Percentiles rank a stretch among this genome's conserved stretches.
phyloP scores from a whole-genome alignment of 169 alveolate genomes.

The Theileria parva region DNA sequence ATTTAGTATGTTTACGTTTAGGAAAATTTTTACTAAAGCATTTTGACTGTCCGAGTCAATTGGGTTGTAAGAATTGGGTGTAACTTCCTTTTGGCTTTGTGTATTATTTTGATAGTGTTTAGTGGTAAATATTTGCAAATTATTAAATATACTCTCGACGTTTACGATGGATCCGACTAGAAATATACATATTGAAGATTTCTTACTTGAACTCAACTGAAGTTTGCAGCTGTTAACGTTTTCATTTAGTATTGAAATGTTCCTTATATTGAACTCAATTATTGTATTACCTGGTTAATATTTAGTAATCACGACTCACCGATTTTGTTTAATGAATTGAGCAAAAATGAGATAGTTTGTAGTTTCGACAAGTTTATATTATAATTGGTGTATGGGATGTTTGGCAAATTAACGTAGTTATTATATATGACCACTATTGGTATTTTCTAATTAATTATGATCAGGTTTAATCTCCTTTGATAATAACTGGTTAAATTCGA shows the following conservation, averaged over 20 bases:
- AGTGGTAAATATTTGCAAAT: slow-evolving; percentile 28
- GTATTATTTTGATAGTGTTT: background rate
- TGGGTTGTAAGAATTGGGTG: background rate
- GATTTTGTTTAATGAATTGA: slow-evolving; percentile 50
- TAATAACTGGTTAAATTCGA: background rate
- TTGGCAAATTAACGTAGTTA: slow-evolving; percentile 15
- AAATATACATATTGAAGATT: too few species aligned
- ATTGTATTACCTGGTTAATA: slow-evolving; percentile 33
- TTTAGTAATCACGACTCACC: slow-evolving; percentile 4
- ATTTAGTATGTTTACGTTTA: slow-evolving; percentile 8
- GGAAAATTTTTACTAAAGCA: background rate
- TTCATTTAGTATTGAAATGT: background rate
- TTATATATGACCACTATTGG: slow-evolving; percentile 22
- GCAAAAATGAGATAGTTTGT: slow-evolving; percentile 47
- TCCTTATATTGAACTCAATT: slow-evolving; percentile 35
- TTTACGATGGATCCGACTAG: slow-evolving; percentile 53
- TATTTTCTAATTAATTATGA: slow-evolving; percentile 30
- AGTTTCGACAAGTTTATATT: slow-evolving; percentile 47
- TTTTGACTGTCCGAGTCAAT: slow-evolving; percentile 2
- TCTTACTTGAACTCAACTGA: slow-evolving; percentile 53
- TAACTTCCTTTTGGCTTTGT: background rate
- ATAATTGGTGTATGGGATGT: slow-evolving; percentile 39
- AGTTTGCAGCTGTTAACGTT: background rate
- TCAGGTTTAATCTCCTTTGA: background rate
- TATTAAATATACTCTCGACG: slow-evolving; percentile 42